Percentiles rank a stretch among this genome's conserved stretches.
These are phyloP conservation scores for Chrysophaeum taylorii DNA, from an alignment of 352 stramenopile species.

Conservation along the genomic window DNA sequence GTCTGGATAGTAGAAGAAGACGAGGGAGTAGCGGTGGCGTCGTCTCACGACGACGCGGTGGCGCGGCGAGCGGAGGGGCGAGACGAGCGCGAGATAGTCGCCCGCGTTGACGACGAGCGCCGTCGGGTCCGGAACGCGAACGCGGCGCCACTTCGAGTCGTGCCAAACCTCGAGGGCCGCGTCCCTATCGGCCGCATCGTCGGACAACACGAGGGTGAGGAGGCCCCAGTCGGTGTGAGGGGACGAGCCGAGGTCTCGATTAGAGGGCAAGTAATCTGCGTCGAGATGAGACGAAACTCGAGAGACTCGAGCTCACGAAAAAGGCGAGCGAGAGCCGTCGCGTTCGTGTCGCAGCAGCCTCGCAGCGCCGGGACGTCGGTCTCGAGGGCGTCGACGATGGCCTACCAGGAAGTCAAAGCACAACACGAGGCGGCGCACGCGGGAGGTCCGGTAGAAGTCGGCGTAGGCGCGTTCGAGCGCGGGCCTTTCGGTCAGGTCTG, in stretches of 20 bases:
- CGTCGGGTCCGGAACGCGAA: not conserved
- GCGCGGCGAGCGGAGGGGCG: constrained; percentile 10
- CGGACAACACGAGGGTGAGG: not conserved
- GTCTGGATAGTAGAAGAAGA: constrained; percentile 20
- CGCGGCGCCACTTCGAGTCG: not conserved
- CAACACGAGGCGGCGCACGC: not conserved
- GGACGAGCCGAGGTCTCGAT: not conserved
- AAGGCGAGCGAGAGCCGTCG: not conserved
- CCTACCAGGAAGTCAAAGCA: not conserved
- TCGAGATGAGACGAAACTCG: no score
- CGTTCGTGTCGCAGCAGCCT: not conserved
- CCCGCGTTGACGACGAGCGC: constrained; percentile 18
- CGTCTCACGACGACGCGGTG: constrained; percentile 18
- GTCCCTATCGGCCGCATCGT: not conserved
- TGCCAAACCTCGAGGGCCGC: not conserved
- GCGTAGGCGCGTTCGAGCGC: not conserved
- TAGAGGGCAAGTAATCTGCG: not conserved
- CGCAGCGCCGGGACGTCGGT: not conserved
- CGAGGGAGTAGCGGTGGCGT: constrained; percentile 14
- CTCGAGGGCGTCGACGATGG: not conserved
- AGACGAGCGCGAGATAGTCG: constrained; percentile 13
- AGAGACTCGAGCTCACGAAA: no score
- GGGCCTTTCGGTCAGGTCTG: not conserved
- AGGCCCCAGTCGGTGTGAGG: constrained; percentile 9
- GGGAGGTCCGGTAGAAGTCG: not conserved